Evolutionary conservation across 2,329 filamentous ascomycete genomes (phyloP), one percentile per base, ranked within the genome.

Genomic region (Neopestalotiopsis sp.): DNA sequence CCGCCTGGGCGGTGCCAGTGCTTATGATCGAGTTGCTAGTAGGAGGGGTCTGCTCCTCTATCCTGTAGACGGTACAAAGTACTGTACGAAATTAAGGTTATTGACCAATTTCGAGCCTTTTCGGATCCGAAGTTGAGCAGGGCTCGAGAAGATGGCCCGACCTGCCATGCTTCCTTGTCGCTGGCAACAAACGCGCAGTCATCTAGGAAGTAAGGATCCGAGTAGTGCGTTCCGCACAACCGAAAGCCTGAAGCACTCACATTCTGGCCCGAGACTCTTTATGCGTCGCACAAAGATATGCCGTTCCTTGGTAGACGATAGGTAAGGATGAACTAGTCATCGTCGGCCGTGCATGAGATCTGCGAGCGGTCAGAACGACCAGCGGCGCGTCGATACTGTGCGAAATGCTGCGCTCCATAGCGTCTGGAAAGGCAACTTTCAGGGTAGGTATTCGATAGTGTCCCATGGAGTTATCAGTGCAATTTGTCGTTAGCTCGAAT

Each of bases 41-140:
- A n/a, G 17, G 45, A 52, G 45, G 45, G 45, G 45, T 52, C 45
- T 28, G 57, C 24, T 13, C n/a, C 10, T 38, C 30, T 14, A 38
- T 13, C 30, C 57, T 28, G 57, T 30, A n/a, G 45, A 24, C 57
- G 57, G 57, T 59, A 59, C 57, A 32, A 59, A 59, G 24, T 40
- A 61, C 59, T 61, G 59, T 61, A n/a, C 7, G n/a, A 7, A 38
- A 61, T 34, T 42, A 61, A 61, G 59, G 59, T 61, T 61, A 34
- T 34, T 61, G 59, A n/a, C 30, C 32, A 61, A 61, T 61, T 13
- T 61, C 28, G 59, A 38, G 32, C 59, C 45, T n/a, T 40, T 34
- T 61, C 59, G 59, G 59, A 61, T 38, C 59, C 59, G 59, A 61
- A 61, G 32, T 52, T 34, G 59, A 34, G 38, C 30, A 40, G 59